phyloP scores from a whole-genome alignment of 805 yeast species.

The Pichia eremophila region DNA sequence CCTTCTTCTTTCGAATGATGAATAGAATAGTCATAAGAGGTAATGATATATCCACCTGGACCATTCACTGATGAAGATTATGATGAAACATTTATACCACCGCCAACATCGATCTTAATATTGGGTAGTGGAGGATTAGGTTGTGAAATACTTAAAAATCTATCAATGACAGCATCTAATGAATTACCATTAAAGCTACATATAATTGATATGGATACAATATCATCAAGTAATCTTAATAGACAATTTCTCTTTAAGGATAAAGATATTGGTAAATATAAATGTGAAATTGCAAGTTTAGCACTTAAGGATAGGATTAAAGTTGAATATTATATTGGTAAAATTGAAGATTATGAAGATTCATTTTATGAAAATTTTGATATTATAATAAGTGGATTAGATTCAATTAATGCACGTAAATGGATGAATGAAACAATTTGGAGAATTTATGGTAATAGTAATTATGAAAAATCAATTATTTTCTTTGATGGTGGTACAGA shows the following conservation, averaged over 20 bases:
- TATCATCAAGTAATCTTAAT: slow-evolving; percentile 66
- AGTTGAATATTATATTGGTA: slow-evolving; percentile 51
- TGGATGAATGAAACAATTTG: slow-evolving; percentile 75
- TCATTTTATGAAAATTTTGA: slow-evolving; percentile 61
- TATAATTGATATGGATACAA: slow-evolving; percentile 76
- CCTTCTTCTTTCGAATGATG: too few relatives aligned
- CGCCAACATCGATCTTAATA: slow-evolving; percentile 28
- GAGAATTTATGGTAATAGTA: slow-evolving; percentile 47
- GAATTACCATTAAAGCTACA: slow-evolving; percentile 53
- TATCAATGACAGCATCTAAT: slow-evolving; percentile 38
- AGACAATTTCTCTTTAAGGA: slow-evolving; percentile 64
- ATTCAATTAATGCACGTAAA: slow-evolving; percentile 80
- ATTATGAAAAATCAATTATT: slow-evolving; percentile 42
- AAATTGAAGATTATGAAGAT: slow-evolving; percentile 53
- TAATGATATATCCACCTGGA: slow-evolving; percentile 14
- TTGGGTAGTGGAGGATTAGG: slow-evolving; percentile 84
- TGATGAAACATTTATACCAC: slow-evolving; percentile 11
- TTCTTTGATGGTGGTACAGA: slow-evolving; percentile 94
- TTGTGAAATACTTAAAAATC: slow-evolving; percentile 67
- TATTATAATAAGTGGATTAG: slow-evolving; percentile 78
- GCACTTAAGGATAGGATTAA: slow-evolving; percentile 36
- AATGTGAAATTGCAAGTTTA: slow-evolving; percentile 56
- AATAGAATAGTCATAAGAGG: too few relatives aligned
- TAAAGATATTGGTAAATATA: slow-evolving; percentile 53
- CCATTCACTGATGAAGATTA: slow-evolving; percentile 26